Conservation (phyloP, 805 yeast genomes). For the Yarrowia deformans region DNA sequence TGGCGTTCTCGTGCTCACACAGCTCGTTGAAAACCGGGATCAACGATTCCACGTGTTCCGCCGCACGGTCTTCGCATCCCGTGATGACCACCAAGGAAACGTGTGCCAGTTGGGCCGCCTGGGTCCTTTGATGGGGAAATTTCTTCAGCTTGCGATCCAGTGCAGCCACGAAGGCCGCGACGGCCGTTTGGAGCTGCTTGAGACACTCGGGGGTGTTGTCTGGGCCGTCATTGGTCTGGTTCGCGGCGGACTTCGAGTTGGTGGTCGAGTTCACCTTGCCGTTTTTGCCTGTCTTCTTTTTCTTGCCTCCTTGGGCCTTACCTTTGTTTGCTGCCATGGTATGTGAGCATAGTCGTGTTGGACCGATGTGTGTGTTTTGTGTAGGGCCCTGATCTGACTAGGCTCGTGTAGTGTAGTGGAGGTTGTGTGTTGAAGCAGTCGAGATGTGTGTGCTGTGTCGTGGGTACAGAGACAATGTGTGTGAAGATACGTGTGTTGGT, state of each 20-base stretch:
- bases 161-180: neutral
- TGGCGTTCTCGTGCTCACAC: neutral
- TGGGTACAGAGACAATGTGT: constrained; percentile 2
- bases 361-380: neutral
- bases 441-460: neutral
- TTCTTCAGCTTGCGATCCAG: constrained; percentile 9
- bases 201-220: constrained; percentile 2
- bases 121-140: neutral
- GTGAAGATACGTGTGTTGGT: neutral
- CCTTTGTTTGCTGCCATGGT: constrained; percentile 36
- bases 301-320: constrained; percentile 38
- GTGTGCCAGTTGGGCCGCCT: neutral
- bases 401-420: neutral
- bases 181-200: neutral
- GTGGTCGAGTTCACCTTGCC: neutral
- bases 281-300: constrained; percentile 19
- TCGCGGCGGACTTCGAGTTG: neutral
- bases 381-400: constrained; percentile 6
- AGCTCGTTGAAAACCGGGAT: constrained; percentile 2
- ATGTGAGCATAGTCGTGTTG: constrained; percentile 29
- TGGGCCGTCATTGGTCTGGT: neutral
- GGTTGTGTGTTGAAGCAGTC: neutral
- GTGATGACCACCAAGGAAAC: constrained; percentile 1
- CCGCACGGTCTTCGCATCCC: neutral
- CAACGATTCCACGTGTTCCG: constrained; percentile 10